Evolutionary conservation across 2,329 filamentous ascomycete genomes (phyloP), one percentile per base, ranked within the genome.

Genomic region (Epichloe brachyelytri): DNA sequence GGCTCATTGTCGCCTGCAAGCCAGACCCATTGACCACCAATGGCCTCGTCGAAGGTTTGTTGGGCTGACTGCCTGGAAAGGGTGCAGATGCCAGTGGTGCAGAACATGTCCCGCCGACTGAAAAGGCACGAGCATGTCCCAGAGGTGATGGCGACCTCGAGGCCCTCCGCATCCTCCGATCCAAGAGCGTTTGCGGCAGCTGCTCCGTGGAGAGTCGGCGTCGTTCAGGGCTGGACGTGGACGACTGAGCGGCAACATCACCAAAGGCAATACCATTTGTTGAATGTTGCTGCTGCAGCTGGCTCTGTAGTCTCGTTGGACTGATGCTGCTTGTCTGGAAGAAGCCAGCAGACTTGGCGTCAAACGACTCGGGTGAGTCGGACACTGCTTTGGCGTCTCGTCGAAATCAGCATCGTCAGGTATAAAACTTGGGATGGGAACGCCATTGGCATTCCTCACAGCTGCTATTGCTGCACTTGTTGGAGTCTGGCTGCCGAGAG

Each of bases 71-170:
- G 14, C 64, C 63, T 1, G 68, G 54, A 44, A 72, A 71, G 1
- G 71, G 63, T 0, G 64, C 63, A 2, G 70, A 65, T 33, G 58
- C 41, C n/a, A 60, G 57, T n/a, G 71, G 57, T 2, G 73, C 65
- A 0, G 69, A 63, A 1, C 71, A 67, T 40, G 65, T 65, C 20
- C 65, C 69, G 4, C 67, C 70, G 0, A 65, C 58, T 0, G 74
- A 72, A 34, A 70, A 68, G 1, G 70, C 68, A 46, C 75, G 70
- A 43, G 66, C 62, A 52, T 78, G 76, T 3, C 76, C 73, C 2
- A 77, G 63, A 0, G 78, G 77, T 3, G 78, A 81, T 12, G 76
- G 77, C 5, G 78, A 80, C 14, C 76, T 70, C 2, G 77, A 79
- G 2, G 71, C 71, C 38, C 75, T 69, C 56, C 70, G 71, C 62